Percentiles rank a stretch among this genome's conserved stretches.
Conservation (phyloP, 2,329 filamentous ascomycete genomes). For the Hypoxylon sp. region DNA sequence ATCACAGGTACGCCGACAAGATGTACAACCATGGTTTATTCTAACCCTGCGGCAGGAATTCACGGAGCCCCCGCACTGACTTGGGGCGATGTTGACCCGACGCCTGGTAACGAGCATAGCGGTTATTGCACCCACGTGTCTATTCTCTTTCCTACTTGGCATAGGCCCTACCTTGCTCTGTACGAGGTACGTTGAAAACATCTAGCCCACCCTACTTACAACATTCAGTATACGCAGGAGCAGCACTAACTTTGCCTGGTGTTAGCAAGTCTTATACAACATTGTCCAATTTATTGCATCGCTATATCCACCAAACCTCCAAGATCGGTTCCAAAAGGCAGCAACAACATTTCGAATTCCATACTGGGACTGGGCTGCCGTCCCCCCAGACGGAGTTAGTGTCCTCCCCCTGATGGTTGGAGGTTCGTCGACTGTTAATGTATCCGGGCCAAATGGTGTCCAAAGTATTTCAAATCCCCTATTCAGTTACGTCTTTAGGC, state of each 20-base stretch:
- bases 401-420: slow-evolving; percentile 65
- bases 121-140: slow-evolving; percentile 86
- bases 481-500: slow-evolving; percentile 72
- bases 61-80: slow-evolving; percentile 79
- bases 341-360: slow-evolving; percentile 68
- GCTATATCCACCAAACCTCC: slow-evolving; percentile 59
- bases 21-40: slow-evolving; percentile 16
- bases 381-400: slow-evolving; percentile 64
- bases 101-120: slow-evolving; percentile 65
- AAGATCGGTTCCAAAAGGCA: slow-evolving; percentile 65
- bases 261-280: slow-evolving; percentile 60
- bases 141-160: slow-evolving; percentile 84
- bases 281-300: slow-evolving; percentile 55
- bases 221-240: not conserved
- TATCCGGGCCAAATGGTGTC: slow-evolving; percentile 69
- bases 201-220: not conserved
- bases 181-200: slow-evolving; percentile 64
- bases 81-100: slow-evolving; percentile 67
- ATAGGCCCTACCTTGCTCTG: slow-evolving; percentile 81
- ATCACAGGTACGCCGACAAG: slow-evolving; percentile 71
- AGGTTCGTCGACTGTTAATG: slow-evolving; percentile 59
- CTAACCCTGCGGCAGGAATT: slow-evolving; percentile 69
- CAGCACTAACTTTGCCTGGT: slow-evolving; percentile 43
- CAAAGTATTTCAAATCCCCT: slow-evolving; percentile 74
- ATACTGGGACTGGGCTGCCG: slow-evolving; percentile 72